Conservation (phyloP, 768 basidiomycete species). For the Solioccasus polychromus region DNA sequence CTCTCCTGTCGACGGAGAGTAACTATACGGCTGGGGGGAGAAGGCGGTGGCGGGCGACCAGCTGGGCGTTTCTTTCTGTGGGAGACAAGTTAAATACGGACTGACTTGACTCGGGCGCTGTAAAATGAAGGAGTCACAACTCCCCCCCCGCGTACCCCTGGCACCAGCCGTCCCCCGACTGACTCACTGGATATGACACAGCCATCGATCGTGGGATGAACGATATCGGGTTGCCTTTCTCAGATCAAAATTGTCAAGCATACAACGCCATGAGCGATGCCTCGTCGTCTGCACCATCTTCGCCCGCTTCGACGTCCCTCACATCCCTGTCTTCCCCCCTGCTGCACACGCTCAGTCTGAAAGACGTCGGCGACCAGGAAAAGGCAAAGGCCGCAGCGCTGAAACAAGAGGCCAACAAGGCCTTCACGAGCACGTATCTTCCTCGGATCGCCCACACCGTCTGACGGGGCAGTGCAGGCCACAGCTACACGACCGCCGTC, state of each 20-base stretch:
- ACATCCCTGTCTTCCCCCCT: slow-evolving; percentile 62
- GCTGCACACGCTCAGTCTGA: slow-evolving; percentile 47
- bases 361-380: slow-evolving; percentile 68
- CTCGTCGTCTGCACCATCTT: slow-evolving; percentile 34
- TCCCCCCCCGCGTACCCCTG: slow-evolving; percentile 21
- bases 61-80: slow-evolving; percentile 2
- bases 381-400: slow-evolving; percentile 63
- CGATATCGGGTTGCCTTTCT: slow-evolving; percentile 14
- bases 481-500: slow-evolving; percentile 76
- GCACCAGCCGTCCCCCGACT: slow-evolving; percentile 16
- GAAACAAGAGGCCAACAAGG: slow-evolving; percentile 86
- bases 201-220: slow-evolving; percentile 33
- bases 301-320: slow-evolving; percentile 50
- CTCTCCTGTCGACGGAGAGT: slow-evolving; percentile 20
- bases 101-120: slow-evolving; percentile 25
- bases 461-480: slow-evolving; percentile 37
- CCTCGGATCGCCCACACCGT: not conserved
- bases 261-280: slow-evolving; percentile 21
- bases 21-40: slow-evolving; percentile 15
- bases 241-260: slow-evolving; percentile 2
- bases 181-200: slow-evolving; percentile 10
- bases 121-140: slow-evolving; percentile 37
- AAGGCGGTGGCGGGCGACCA: not conserved
- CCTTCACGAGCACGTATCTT: slow-evolving; percentile 58
- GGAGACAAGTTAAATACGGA: slow-evolving; percentile 21